Evolutionary conservation across 805 yeast species (phyloP), one percentile per base, ranked within the genome.

Genomic region (Lachancea sp.): DNA sequence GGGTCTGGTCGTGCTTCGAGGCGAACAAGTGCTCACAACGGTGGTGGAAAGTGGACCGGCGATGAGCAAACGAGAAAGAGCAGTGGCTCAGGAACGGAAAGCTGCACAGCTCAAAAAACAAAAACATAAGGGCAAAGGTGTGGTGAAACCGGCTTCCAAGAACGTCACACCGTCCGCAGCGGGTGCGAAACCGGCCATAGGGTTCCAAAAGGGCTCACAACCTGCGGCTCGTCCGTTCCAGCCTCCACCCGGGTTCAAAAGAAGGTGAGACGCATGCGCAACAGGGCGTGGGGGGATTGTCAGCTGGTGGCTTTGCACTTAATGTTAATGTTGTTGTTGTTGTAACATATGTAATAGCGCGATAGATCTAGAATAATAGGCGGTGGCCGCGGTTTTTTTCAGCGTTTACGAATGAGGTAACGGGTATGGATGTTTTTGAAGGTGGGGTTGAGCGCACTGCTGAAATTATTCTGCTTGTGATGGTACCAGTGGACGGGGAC

Each of bases 1-100:
- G 19, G 98, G 98, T 0, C 72, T 93, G 42, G 75, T 86, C 1
- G 83, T 91, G 31, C 68, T 91, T 38, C 74, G 98, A 55, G 99
- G 99, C 2, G 96, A 88, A 52, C 85, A 83, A 52, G 79, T 93
- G 22, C 78, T 90, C 11, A 78, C 89, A 10, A 61, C 64, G 2
- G 78, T 85, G 27, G 91, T 63, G 10, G 65, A 62, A 39, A 85
- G 66, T 72, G 81, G n/a, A 77, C 87, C 46, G 72, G 78, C 36
- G 64, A 69, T 47, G 55, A 70, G 20, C 68, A 73, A 56, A 60
- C 69, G 39, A 66, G 69, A 57, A 56, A 59, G 62, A 53, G 52
- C 50, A 55, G 58, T 45, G 50, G 58, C 57, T 41, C 54, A 50
- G 54, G 63, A 54, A 51, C 58, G 47, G 55, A 69, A 49, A 62